These are phyloP conservation scores for Vitis labrusca DNA, from an alignment of 164 flowering plant species.

Conservation along the genomic window DNA sequence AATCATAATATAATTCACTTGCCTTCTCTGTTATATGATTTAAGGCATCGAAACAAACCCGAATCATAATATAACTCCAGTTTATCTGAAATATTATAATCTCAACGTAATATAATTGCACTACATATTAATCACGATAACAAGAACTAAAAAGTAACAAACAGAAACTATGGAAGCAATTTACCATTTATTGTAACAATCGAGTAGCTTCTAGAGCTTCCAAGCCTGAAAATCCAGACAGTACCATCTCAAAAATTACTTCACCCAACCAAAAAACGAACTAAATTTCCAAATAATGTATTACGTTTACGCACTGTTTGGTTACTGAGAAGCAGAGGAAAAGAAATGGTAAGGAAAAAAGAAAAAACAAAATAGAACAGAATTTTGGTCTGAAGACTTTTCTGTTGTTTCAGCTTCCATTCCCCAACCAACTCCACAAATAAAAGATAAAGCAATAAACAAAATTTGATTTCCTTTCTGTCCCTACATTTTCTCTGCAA, in stretches of 20 bases:
- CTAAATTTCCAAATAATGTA: too few species aligned
- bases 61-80: too few species aligned
- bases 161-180: not conserved
- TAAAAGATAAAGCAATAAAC: not conserved
- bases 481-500: slow-evolving; percentile 6
- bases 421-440: not conserved
- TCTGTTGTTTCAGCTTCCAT: not conserved
- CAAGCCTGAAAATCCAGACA: slow-evolving; percentile 28
- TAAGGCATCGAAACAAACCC: too few species aligned
- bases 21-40: too few species aligned
- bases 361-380: too few species aligned
- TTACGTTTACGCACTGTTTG: too few species aligned
- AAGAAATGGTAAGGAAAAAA: too few species aligned
- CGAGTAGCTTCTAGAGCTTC: slow-evolving; percentile 37
- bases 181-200: slow-evolving; percentile 23
- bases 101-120: not conserved
- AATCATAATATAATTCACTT: too few species aligned
- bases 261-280: too few species aligned
- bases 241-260: not conserved
- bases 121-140: not conserved
- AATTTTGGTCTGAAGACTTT: too few species aligned
- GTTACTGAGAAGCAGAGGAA: too few species aligned
- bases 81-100: not conserved
- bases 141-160: not conserved
- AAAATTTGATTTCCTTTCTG: not conserved